Conservation (phyloP, 495 filamentous ascomycete species). For the Penicillium herquei region DNA sequence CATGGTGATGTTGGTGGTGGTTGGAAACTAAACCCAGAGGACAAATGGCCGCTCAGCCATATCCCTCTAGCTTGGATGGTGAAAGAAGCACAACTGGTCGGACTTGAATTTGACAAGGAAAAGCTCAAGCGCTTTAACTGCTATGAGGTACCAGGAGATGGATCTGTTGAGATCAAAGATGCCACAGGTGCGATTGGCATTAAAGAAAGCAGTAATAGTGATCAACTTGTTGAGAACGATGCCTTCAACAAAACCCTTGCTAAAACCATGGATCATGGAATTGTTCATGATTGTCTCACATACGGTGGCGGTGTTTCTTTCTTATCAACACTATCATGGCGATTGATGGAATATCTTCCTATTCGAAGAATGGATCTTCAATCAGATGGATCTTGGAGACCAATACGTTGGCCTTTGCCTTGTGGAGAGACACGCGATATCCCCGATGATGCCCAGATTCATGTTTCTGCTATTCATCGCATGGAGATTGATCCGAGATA, state of each 20-base stretch:
- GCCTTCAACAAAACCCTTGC: conserved; percentile 6
- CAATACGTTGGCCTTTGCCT: conserved; percentile 72
- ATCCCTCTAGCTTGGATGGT: conserved; percentile 79
- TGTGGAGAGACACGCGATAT: conserved; percentile 75
- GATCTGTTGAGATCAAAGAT: neutral
- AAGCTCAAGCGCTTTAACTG: conserved; percentile 65
- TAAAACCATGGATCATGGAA: conserved; percentile 37
- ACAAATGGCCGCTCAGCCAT: conserved; percentile 61
- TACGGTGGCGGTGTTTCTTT: conserved; percentile 57
- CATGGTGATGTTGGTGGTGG: conserved; percentile 81
- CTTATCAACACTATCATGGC: conserved; percentile 63
- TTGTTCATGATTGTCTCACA: conserved; percentile 68
- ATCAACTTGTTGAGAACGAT: neutral
- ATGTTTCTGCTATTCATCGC: conserved; percentile 65
- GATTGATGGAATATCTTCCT: conserved; percentile 75
- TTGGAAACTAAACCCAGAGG: conserved; percentile 59
- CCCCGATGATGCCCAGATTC: conserved; percentile 62
- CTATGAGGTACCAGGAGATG: conserved; percentile 29
- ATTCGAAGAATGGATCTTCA: conserved; percentile 75
- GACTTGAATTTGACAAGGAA: conserved; percentile 62
- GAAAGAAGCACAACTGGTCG: conserved; percentile 67
- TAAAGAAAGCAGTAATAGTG: neutral
- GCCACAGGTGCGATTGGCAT: neutral
- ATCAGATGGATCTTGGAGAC: conserved; percentile 68
- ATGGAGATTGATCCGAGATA: conserved; percentile 62